Evolutionary conservation across 164 flowering plant genomes (phyloP).

Genomic region (Stephania cephalantha): DNA sequence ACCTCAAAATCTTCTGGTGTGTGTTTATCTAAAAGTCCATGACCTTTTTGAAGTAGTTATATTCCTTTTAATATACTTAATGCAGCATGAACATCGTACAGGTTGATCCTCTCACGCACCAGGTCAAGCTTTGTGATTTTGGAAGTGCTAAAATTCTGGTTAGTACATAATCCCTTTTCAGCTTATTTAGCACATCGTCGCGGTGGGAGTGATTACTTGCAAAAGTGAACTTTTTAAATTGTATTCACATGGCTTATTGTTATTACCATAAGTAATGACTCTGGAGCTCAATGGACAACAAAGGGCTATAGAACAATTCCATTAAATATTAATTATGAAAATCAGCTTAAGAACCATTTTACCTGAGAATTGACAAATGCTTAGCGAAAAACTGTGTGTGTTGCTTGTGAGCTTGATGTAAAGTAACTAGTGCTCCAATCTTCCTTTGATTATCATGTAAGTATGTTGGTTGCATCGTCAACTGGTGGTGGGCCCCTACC

Average conservation of each 20-base stretch:
- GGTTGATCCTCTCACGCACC: constrained; percentile 92
- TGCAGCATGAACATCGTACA: constrained; percentile 19
- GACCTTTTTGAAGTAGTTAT: not conserved
- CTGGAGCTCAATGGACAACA: not conserved
- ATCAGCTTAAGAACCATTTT: not conserved
- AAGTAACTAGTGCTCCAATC: too few species aligned
- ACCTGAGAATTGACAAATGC: not conserved
- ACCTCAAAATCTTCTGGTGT: constrained; percentile 93
- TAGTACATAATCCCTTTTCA: constrained; percentile 9
- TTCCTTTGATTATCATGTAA: not conserved
- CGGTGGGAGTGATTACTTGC: not conserved
- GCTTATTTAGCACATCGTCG: constrained; percentile 15
- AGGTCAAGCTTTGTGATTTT: constrained; percentile 93
- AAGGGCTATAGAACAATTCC: not conserved
- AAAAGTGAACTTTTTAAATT: not conserved
- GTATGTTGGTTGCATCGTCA: not conserved
- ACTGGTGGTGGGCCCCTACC: not conserved
- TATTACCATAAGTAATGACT: not conserved
- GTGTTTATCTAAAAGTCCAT: not conserved
- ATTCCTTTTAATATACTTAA: not conserved
- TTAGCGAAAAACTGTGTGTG: not conserved
- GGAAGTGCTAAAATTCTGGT: constrained; percentile 93
- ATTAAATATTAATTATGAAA: not conserved
- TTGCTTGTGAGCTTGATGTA: not conserved
- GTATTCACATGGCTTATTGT: not conserved